Conservation (phyloP, 768 basidiomycete genomes). For the Lanmaoa rubissima region DNA sequence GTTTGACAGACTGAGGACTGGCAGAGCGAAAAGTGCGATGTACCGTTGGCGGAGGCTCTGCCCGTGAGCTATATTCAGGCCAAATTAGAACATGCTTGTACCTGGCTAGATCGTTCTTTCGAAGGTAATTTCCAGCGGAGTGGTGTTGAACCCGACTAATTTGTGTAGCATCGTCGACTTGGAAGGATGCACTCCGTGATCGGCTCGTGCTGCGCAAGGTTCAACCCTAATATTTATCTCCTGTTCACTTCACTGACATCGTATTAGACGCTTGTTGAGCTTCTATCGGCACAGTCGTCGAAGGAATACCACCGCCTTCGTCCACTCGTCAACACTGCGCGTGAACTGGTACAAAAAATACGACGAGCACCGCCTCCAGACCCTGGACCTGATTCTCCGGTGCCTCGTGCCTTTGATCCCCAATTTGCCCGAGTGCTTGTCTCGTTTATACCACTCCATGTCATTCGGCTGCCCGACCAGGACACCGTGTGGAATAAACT, state of each 20-base stretch:
- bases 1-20: slow-evolving; percentile 73
- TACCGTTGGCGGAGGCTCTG: slow-evolving; percentile 66
- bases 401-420: slow-evolving; percentile 60
- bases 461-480: slow-evolving; percentile 49
- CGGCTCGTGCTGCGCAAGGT: slow-evolving; percentile 63
- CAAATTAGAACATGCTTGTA: slow-evolving; percentile 56
- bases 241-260: slow-evolving; percentile 4
- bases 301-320: slow-evolving; percentile 26
- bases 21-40: slow-evolving; percentile 86
- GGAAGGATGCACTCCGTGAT: slow-evolving; percentile 50
- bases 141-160: slow-evolving; percentile 3
- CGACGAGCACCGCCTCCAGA: slow-evolving; percentile 33
- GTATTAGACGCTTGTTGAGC: slow-evolving; percentile 26
- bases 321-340: slow-evolving; percentile 20
- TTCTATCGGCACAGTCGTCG: slow-evolving; percentile 24
- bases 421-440: slow-evolving; percentile 63
- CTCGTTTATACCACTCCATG: slow-evolving; percentile 66
- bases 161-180: slow-evolving; percentile 42
- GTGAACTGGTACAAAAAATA: slow-evolving; percentile 13
- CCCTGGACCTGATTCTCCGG: slow-evolving; percentile 45
- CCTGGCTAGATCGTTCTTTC: slow-evolving; percentile 53
- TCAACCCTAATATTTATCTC: neutral
- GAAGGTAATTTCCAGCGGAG: slow-evolving; percentile 34
- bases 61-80: slow-evolving; percentile 51
- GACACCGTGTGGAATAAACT: slow-evolving; percentile 53